Evolutionary conservation across 495 filamentous ascomycete species (phyloP).

Genomic region (Hyaloscypha finlandica): DNA sequence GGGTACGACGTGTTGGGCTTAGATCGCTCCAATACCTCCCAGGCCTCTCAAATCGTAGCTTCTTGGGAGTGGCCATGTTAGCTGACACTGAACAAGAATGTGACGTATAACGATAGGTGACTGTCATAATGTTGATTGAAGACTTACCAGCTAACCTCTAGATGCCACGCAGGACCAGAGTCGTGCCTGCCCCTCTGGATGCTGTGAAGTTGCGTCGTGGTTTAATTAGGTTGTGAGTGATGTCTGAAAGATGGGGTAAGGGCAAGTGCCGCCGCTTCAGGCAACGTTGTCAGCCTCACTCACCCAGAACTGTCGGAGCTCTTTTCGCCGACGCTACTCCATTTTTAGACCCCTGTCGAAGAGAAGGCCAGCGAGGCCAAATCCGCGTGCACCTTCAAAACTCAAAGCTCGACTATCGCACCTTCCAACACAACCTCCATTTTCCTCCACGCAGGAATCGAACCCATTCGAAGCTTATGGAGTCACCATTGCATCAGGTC

Average conservation of each 20-base stretch:
- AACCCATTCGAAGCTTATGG: conserved; percentile 45
- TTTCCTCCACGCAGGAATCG: background rate
- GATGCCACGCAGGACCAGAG: background rate
- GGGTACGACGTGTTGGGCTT: background rate
- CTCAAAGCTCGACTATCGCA: background rate
- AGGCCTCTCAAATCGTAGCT: background rate
- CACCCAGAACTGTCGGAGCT: background rate
- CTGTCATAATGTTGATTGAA: background rate
- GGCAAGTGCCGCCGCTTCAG: background rate
- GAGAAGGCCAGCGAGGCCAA: background rate
- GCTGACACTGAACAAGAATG: background rate
- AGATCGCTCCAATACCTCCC: background rate
- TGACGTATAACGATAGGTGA: background rate
- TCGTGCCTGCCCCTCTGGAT: background rate
- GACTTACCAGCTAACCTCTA: background rate
- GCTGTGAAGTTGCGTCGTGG: background rate
- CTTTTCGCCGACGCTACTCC: background rate
- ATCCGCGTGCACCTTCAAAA: background rate
- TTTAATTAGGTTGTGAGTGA: background rate
- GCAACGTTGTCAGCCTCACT: background rate
- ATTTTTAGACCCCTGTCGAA: background rate
- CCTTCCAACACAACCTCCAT: background rate
- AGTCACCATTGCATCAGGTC: conserved; percentile 77
- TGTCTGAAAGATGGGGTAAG: background rate
- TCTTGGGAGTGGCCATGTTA: conserved; percentile 10